Conservation (phyloP, 2,329 filamentous ascomycete species). For the Clonostachys rosea region DNA sequence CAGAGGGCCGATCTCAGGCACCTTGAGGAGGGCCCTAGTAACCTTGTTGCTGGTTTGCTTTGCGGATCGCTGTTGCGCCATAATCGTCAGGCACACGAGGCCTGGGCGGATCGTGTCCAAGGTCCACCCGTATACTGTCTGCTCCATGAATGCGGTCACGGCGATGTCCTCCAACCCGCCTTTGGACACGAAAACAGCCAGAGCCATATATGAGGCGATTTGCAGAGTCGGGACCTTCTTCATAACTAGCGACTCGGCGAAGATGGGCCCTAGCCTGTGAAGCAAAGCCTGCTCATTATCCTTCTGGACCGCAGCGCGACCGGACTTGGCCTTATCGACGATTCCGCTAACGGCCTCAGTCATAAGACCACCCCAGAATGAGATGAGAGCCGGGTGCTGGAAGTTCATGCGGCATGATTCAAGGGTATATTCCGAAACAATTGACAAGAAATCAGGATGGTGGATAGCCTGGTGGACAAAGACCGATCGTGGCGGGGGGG, state of each 20-base stretch:
- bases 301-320: slow-evolving; percentile 68
- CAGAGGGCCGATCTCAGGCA: slow-evolving; percentile 53
- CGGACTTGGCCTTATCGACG: slow-evolving; percentile 72
- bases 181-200: slow-evolving; percentile 81
- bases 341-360: slow-evolving; percentile 82
- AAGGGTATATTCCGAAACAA: slow-evolving; percentile 75
- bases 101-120: slow-evolving; percentile 68
- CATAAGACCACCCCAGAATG: slow-evolving; percentile 87
- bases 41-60: slow-evolving; percentile 66
- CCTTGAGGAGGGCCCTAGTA: slow-evolving; percentile 62
- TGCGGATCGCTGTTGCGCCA: slow-evolving; percentile 74
- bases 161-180: slow-evolving; percentile 72
- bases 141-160: slow-evolving; percentile 86
- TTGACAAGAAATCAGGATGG: slow-evolving; percentile 69
- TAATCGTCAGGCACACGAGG: slow-evolving; percentile 73
- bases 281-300: slow-evolving; percentile 80
- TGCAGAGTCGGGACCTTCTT: slow-evolving; percentile 74
- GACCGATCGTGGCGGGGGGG: slow-evolving; percentile 72
- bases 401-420: slow-evolving; percentile 67
- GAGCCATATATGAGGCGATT: slow-evolving; percentile 86
- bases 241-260: slow-evolving; percentile 75
- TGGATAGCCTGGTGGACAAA: slow-evolving; percentile 81
- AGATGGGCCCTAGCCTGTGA: slow-evolving; percentile 57
- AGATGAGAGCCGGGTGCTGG: slow-evolving; percentile 72
- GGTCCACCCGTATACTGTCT: slow-evolving; percentile 74